A percentile compares a stretch with the other conserved stretches of the same genome.
Evolutionary conservation across 805 yeast genomes (phyloP).

Genomic region (Tetrapisispora iriomotensis): DNA sequence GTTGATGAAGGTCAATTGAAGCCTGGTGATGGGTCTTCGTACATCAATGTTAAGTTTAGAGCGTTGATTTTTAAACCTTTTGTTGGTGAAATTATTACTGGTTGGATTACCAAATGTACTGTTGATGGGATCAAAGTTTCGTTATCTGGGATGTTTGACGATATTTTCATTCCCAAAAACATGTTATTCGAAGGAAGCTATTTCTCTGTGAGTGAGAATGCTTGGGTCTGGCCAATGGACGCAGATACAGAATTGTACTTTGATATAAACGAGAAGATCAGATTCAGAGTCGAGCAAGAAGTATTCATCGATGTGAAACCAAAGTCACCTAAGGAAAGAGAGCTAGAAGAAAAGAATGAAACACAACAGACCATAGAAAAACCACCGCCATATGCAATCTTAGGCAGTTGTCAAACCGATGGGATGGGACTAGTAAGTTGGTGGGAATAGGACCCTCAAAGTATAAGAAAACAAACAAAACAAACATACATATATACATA

Average conservation of each 20-base stretch:
- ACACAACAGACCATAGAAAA: slow-evolving; percentile 26
- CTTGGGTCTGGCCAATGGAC: slow-evolving; percentile 86
- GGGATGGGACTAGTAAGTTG: slow-evolving; percentile 95
- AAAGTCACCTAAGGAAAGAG: slow-evolving; percentile 48
- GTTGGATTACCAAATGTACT: slow-evolving; percentile 86
- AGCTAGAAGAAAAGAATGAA: slow-evolving; percentile 28
- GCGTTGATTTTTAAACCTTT: slow-evolving; percentile 85
- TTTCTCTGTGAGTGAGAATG: slow-evolving; percentile 65
- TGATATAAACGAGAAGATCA: slow-evolving; percentile 83
- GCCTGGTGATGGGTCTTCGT: slow-evolving; percentile 93
- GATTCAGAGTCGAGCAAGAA: slow-evolving; percentile 87
- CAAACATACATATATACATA: not conserved
- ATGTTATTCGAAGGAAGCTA: slow-evolving; percentile 70
- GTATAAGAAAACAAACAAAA: no score
- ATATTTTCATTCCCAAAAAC: slow-evolving; percentile 77
- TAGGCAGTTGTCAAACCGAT: slow-evolving; percentile 88
- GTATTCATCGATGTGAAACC: slow-evolving; percentile 79
- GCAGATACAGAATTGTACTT: slow-evolving; percentile 69
- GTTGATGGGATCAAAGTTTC: slow-evolving; percentile 71
- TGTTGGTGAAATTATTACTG: slow-evolving; percentile 84
- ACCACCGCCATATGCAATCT: slow-evolving; percentile 71
- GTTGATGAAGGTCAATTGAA: slow-evolving; percentile 81
- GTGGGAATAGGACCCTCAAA: no score
- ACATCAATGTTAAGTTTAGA: slow-evolving; percentile 63
- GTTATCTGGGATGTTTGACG: slow-evolving; percentile 76